These are phyloP conservation scores for Russula compacta DNA, from an alignment of 768 basidiomycete genomes.

Conservation along the genomic window DNA sequence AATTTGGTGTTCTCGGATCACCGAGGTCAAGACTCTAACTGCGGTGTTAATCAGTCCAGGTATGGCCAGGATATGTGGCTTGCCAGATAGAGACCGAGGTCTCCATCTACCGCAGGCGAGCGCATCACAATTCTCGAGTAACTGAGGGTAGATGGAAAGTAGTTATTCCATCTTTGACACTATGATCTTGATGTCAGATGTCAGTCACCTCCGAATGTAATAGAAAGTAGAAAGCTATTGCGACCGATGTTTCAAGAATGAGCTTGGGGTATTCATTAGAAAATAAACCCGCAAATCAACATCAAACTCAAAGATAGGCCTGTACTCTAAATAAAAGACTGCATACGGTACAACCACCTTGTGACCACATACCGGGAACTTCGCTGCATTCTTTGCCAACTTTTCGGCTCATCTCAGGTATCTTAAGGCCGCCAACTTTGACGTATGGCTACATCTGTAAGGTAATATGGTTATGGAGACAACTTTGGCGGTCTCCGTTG, in stretches of 20 bases:
- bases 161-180: slow-evolving; percentile 59
- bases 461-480: slow-evolving; percentile 56
- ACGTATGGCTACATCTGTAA: slow-evolving; percentile 44
- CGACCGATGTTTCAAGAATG: background rate
- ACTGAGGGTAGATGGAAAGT: background rate
- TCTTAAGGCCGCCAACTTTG: slow-evolving; percentile 64
- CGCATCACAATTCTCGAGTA: slow-evolving; percentile 53
- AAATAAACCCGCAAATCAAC: slow-evolving; percentile 64
- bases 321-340: slow-evolving; percentile 50
- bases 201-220: background rate
- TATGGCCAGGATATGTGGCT: slow-evolving; percentile 79
- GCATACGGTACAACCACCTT: slow-evolving; percentile 29
- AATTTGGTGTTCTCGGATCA: slow-evolving; percentile 44
- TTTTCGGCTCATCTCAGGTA: slow-evolving; percentile 84
- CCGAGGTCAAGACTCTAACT: slow-evolving; percentile 69
- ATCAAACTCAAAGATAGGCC: slow-evolving; percentile 66
- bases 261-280: slow-evolving; percentile 64
- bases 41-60: slow-evolving; percentile 78
- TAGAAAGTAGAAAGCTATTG: background rate
- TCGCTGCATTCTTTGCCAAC: slow-evolving; percentile 63
- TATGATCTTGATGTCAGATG: slow-evolving; percentile 59
- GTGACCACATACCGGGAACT: slow-evolving; percentile 46
- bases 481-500: slow-evolving; percentile 74
- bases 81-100: slow-evolving; percentile 48
- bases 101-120: slow-evolving; percentile 53